Conservation (phyloP, 176 grass and related monocot genomes). For the Canna indica region DNA sequence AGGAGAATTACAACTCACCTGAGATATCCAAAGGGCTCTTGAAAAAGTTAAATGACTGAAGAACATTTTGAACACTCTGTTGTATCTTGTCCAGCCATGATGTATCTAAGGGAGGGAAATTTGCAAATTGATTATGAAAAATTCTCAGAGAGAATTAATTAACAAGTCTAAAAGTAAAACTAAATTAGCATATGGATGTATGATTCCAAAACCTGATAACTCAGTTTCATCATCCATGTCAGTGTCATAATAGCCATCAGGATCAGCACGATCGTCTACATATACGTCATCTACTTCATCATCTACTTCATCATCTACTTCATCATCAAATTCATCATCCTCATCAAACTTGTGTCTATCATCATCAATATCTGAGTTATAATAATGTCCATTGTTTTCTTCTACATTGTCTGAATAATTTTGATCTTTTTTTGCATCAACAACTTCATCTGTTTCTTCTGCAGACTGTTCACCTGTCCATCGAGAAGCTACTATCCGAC, state of each 20-base stretch:
- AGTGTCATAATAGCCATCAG: conserved; percentile 37
- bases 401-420: conserved; percentile 40
- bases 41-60: conserved; percentile 85
- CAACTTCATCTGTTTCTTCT: conserved; percentile 31
- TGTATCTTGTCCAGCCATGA: conserved; percentile 96
- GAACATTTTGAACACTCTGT: conserved; percentile 62
- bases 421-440: conserved; percentile 28
- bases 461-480: conserved; percentile 59
- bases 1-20: conserved; percentile 35
- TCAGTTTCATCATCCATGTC: conserved; percentile 51
- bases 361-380: conserved; percentile 36
- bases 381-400: conserved; percentile 39
- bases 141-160: neutral
- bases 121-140: conserved; percentile 12
- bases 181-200: neutral
- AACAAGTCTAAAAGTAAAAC: neutral
- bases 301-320: conserved; percentile 30
- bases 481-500: conserved; percentile 81
- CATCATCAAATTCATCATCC: conserved; percentile 34
- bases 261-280: conserved; percentile 44
- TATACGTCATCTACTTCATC: conserved; percentile 49
- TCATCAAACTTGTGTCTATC: conserved; percentile 39
- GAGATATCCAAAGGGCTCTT: conserved; percentile 81
- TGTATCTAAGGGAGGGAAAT: conserved; percentile 38
- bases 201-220: conserved; percentile 35